Base-by-base conservation (phyloP, 176 grass and related monocot genomes). In the Alloteropsis semialata region DNA sequence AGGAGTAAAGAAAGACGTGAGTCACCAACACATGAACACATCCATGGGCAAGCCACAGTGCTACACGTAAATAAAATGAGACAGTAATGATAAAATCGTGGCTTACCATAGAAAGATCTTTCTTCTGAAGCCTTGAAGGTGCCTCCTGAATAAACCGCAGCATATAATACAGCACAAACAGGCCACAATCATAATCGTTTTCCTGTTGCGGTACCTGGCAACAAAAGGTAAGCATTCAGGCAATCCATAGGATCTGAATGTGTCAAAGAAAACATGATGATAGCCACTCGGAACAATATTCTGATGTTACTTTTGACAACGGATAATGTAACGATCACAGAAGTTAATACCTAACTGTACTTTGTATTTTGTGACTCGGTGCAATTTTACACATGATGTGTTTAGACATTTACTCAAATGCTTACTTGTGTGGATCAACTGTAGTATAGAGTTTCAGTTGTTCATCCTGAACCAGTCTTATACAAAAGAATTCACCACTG, bases 111-210 rank as follows among this genome's bases (percentile, higher is more conserved):
- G 79, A 61, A 58, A 87, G 39, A 84, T 92, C 73, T 27, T 96
- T 83, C 84, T 85, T 90, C 80, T 28, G 80, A 82, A 99, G 68
- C 69, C 96, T 99, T 88, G 96, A 74, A 83, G 96, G 96, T 25
- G 93, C 91, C 61, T 85, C 88, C 73, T 90, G 82, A 48, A 95
- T 87, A 82, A 96, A 99, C 43, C 77, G 80, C 58, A 88, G 84
- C 81, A 99, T 93, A 83, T 93, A 96, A 82, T 93, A 93, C 53
- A 99, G 83, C 65, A 96, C 93, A 92, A 99, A 99, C 25, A 99
- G 76, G 45, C 96, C 96, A 54, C 96, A 99, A 76, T 99, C 96
- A 55, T 85, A 99, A 33, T 92, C 91, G 66, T 99, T 99, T 58
- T 90, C 85, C 84, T 99, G 96, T 77, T 99, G 96, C 3, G 96